Conservation (phyloP, 345 rosid species). For the Corchorus capsularis region DNA sequence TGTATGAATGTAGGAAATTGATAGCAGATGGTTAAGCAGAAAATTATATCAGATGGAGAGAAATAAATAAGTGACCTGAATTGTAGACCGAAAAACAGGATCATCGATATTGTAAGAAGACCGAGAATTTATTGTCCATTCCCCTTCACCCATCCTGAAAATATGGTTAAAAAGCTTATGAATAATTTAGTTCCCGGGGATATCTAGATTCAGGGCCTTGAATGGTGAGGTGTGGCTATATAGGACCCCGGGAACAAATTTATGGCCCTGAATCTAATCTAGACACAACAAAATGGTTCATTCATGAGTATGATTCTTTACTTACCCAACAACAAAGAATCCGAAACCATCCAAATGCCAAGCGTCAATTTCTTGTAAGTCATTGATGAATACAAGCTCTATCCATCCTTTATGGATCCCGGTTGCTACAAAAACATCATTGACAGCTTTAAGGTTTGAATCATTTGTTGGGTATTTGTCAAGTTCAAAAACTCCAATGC, state of each 20-base stretch:
- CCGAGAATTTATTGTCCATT: conserved; percentile 52
- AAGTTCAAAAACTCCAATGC: conserved; percentile 38
- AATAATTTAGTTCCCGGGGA: not conserved
- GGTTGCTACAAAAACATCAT: conserved; percentile 46
- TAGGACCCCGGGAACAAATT: too few species aligned
- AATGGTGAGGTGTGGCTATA: not conserved
- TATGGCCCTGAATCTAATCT: too few species aligned
- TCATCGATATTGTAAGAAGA: conserved; percentile 48
- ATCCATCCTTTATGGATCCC: conserved; percentile 50
- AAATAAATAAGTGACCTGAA: conserved; percentile 36
- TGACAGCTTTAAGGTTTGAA: conserved; percentile 15
- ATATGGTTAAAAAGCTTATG: not conserved
- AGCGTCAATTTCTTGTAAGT: conserved; percentile 34
- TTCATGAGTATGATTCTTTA: not conserved
- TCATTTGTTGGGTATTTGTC: conserved; percentile 36
- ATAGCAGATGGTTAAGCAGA: not conserved
- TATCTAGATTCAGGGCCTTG: not conserved
- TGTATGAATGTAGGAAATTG: not conserved
- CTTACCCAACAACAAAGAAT: conserved; percentile 57
- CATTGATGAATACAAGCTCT: conserved; percentile 52
- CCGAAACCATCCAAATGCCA: conserved; percentile 70
- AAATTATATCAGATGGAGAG: not conserved
- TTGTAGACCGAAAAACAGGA: conserved; percentile 72
- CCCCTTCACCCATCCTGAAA: conserved; percentile 52
- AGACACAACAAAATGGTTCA: too few species aligned